Conservation (phyloP, 2,329 filamentous ascomycete genomes). For the Setomelanomma holmii region DNA sequence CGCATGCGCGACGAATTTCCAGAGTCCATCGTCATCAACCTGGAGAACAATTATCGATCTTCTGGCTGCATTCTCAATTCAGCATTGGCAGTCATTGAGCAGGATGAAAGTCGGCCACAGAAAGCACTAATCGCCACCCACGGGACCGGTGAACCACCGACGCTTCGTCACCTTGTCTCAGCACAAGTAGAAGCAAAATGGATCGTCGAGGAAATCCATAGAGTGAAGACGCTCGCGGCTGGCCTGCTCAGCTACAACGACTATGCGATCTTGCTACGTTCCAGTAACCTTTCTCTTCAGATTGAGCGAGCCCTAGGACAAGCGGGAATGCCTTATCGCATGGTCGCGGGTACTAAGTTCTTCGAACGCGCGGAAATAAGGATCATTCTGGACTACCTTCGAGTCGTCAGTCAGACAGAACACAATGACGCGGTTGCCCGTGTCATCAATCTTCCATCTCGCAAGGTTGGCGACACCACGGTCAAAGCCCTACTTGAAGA, state of each 20-base stretch:
- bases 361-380: constrained; percentile 93
- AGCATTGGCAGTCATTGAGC: constrained; percentile 86
- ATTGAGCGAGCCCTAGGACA: constrained; percentile 84
- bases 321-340: constrained; percentile 83
- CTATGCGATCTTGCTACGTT: constrained; percentile 86
- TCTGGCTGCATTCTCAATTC: constrained; percentile 82
- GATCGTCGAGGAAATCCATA: constrained; percentile 84
- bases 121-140: constrained; percentile 84
- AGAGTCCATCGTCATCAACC: constrained; percentile 78
- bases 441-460: constrained; percentile 82
- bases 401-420: constrained; percentile 81
- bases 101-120: constrained; percentile 80
- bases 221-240: constrained; percentile 74
- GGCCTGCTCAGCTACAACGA: constrained; percentile 76
- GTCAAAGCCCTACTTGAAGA: constrained; percentile 77
- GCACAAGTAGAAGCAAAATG: constrained; percentile 80
- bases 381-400: constrained; percentile 83
- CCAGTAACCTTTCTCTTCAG: constrained; percentile 80
- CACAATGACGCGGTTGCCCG: constrained; percentile 86
- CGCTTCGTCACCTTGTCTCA: constrained; percentile 76
- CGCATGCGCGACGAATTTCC: constrained; percentile 79
- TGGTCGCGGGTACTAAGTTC: constrained; percentile 91
- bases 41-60: constrained; percentile 95
- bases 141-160: constrained; percentile 77
- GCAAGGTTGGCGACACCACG: constrained; percentile 81